These are phyloP conservation scores for Penicillium sp. DNA, from an alignment of 2,329 filamentous ascomycete genomes.

Conservation along the genomic window DNA sequence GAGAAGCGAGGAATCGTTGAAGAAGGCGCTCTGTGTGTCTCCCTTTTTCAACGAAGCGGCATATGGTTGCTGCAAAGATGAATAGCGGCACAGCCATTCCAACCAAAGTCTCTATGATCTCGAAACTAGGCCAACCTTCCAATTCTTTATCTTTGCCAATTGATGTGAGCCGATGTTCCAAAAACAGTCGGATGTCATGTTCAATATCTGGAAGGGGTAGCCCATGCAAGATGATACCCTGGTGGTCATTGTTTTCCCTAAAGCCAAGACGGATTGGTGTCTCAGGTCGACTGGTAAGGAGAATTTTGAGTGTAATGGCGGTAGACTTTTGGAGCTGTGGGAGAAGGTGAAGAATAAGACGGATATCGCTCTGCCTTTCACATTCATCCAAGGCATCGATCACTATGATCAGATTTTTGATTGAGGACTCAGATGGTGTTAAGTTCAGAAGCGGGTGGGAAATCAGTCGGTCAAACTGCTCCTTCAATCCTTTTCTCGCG, in stretches of 20 bases:
- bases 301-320: conserved; percentile 21
- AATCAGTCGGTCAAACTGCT: conserved; percentile 34
- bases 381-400: conserved; percentile 35
- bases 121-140: conserved; percentile 11
- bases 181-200: conserved; percentile 27
- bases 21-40: no score
- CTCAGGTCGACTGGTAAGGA: conserved; percentile 34
- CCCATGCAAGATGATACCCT: conserved; percentile 27
- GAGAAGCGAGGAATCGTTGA: no score
- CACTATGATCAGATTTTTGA: not conserved
- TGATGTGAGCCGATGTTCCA: not conserved
- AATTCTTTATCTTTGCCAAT: not conserved
- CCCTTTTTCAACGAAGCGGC: no score
- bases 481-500: conserved; percentile 21
- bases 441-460: conserved; percentile 23
- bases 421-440: not conserved
- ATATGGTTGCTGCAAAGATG: no score
- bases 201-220: conserved; percentile 21
- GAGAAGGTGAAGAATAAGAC: conserved; percentile 25
- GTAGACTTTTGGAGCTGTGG: conserved; percentile 13
- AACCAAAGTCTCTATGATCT: conserved; percentile 6
- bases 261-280: conserved; percentile 27
- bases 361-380: conserved; percentile 21
- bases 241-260: conserved; percentile 15
- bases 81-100: conserved; percentile 16